phyloP scores from a whole-genome alignment of 306 rosid genomes.

The Corylus heterophylla region DNA sequence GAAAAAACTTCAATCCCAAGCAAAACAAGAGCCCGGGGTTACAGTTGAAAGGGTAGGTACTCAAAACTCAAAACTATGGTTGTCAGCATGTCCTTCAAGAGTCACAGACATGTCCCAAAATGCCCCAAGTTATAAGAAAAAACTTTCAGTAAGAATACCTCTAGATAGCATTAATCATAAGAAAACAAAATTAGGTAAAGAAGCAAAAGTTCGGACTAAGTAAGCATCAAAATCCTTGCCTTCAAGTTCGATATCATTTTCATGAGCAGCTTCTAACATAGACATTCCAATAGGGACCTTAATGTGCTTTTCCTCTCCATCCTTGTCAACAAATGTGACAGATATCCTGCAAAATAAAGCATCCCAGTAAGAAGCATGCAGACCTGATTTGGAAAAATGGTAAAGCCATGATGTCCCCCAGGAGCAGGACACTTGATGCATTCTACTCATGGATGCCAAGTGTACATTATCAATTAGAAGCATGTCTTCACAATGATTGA shows the following conservation, averaged over 20 bases:
- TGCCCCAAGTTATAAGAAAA: background rate
- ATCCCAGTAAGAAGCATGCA: slow-evolving; percentile 27
- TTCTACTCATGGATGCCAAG: background rate
- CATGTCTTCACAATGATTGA: background rate
- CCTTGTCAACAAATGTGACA: slow-evolving; percentile 85
- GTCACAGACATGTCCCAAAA: background rate
- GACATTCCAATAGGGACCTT: slow-evolving; percentile 91
- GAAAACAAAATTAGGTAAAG: slow-evolving; percentile 9
- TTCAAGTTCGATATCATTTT: slow-evolving; percentile 94
- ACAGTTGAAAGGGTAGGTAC: background rate
- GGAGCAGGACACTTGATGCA: background rate
- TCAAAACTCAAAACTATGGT: background rate
- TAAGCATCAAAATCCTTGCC: slow-evolving; percentile 51
- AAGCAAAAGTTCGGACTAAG: background rate
- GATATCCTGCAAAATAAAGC: slow-evolving; percentile 69
- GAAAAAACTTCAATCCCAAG: background rate
- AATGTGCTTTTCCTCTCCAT: slow-evolving; percentile 76
- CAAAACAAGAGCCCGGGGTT: background rate
- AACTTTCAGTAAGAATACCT: background rate
- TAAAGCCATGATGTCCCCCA: background rate
- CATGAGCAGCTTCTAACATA: slow-evolving; percentile 95
- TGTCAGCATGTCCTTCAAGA: background rate
- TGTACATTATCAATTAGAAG: background rate
- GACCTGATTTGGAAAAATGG: background rate
- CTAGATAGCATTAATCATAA: background rate